Conservation (phyloP, 2,329 filamentous ascomycete genomes). For the Drechslerella dactyloides region DNA sequence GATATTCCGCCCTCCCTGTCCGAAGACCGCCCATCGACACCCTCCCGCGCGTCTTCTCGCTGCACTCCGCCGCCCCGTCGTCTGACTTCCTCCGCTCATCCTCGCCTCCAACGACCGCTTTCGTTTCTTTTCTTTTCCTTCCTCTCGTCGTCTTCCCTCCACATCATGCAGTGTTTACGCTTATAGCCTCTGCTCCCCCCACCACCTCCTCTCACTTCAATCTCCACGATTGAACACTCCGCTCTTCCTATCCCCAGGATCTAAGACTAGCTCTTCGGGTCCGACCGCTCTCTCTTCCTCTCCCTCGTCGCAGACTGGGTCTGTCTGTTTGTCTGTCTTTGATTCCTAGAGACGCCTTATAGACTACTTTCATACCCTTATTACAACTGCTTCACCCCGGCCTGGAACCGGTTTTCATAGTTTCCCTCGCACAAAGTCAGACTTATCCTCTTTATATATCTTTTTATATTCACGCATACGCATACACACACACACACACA, state of each 20-base stretch:
- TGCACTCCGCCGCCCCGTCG: not conserved
- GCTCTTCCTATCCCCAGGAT: not conserved
- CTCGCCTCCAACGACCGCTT: not conserved
- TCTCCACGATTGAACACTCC: constrained; percentile 25
- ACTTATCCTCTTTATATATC: not conserved
- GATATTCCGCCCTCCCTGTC: too few relatives aligned
- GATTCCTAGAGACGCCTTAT: not conserved
- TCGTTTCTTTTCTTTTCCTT: not conserved
- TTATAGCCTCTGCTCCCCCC: constrained; percentile 36
- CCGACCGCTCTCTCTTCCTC: constrained; percentile 6
- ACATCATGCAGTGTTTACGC: constrained; percentile 33
- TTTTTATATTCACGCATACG: not conserved
- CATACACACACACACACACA: too few relatives aligned
- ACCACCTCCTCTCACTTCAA: constrained; percentile 13
- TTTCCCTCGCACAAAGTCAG: not conserved
- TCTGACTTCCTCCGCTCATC: not conserved
- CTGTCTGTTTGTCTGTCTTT: constrained; percentile 19
- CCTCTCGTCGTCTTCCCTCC: not conserved
- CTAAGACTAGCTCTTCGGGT: not conserved
- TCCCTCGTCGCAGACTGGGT: constrained; percentile 18
- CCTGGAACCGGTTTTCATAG: not conserved
- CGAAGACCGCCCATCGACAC: too few relatives aligned
- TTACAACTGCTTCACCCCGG: not conserved
- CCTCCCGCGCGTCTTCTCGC: too few relatives aligned
- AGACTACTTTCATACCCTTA: not conserved